Conservation (phyloP, 306 rosid genomes). For the Corylus americana region DNA sequence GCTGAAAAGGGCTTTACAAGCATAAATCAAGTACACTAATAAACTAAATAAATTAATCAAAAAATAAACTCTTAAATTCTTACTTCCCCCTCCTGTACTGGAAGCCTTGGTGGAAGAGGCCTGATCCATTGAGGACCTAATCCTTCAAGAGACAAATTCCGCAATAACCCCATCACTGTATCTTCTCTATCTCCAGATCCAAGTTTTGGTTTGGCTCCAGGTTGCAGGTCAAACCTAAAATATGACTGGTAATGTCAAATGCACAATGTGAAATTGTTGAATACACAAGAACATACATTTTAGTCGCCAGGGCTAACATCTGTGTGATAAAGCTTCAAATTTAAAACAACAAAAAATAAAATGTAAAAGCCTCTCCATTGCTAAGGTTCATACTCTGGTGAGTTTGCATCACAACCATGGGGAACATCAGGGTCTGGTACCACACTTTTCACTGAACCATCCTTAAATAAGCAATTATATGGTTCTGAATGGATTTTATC, state of each 20-base stretch:
- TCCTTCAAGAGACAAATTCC: constrained; percentile 72
- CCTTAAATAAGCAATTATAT: constrained; percentile 52
- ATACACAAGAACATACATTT: constrained; percentile 2
- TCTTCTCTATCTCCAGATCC: constrained; percentile 92
- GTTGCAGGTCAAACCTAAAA: constrained; percentile 74
- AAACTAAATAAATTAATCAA: constrained; percentile 20
- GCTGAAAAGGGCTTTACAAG: constrained; percentile 56
- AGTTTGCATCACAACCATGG: constrained; percentile 60
- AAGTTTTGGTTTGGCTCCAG: constrained; percentile 69
- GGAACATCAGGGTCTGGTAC: constrained; percentile 91
- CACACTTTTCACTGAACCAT: constrained; percentile 56
- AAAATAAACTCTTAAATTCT: constrained; percentile 21
- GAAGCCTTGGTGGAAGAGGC: constrained; percentile 94
- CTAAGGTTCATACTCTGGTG: constrained; percentile 62
- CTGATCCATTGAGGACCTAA: constrained; percentile 86
- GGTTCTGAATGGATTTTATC: constrained; percentile 55
- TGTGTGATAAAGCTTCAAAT: constrained; percentile 9
- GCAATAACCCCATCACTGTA: constrained; percentile 65
- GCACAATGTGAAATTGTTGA: background rate
- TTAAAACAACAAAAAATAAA: background rate
- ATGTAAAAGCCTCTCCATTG: constrained; percentile 24
- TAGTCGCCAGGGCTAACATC: background rate
- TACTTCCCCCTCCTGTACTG: constrained; percentile 86
- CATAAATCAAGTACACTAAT: constrained; percentile 34
- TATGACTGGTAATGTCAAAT: constrained; percentile 29